Evolutionary conservation across 2,329 filamentous ascomycete genomes (phyloP), one percentile per base, ranked within the genome.

Genomic region (Lachnellula hyalina): DNA sequence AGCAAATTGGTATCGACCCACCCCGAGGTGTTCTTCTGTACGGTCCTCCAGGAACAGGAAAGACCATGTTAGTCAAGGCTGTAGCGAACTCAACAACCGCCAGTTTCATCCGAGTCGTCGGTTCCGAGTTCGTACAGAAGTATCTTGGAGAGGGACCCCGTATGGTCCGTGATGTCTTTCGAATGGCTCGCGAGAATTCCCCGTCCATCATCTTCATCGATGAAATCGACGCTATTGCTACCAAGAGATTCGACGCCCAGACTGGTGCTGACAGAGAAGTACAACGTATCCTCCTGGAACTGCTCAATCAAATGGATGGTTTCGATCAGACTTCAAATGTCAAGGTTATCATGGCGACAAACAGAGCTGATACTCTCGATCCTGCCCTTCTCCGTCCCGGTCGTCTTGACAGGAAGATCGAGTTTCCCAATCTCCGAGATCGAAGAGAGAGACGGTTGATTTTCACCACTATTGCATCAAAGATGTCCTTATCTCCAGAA

Each of bases 331-430:
- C 91, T 0, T 89, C 90, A 72, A 99, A 99, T 74, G 94, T 99
- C 75, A 99, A 99, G 79, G 94, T 99, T 71, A 99, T 99, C 77
- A 99, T 99, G 94, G 94, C 94, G 63, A 99, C 94, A 64, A 99
- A 99, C 79, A 88, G 94, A 71, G 93, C 94, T 63, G 94, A 97
- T 73, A 99, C 94, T 6, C 82, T 99, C 62, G 94, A 99, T 71
- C 94, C 94, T 15, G 94, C 94, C 42, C 81, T 99, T 59, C 83
- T 99, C 58, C 90, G 94, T 67, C 94, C 94, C 34, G 94, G 94
- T 63, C 91, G 94, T 77, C 81, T 99, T 56, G 94, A 99, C 74
- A 83, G 94, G 70, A 99, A 99, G 81, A 99, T 99, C 63, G 94
- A 99, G 74, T 99, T 99, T 74, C 94, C 94, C n/a, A 91, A 84